Conservation (phyloP, 306 rosid species). For the Citrullus colocynthis region DNA sequence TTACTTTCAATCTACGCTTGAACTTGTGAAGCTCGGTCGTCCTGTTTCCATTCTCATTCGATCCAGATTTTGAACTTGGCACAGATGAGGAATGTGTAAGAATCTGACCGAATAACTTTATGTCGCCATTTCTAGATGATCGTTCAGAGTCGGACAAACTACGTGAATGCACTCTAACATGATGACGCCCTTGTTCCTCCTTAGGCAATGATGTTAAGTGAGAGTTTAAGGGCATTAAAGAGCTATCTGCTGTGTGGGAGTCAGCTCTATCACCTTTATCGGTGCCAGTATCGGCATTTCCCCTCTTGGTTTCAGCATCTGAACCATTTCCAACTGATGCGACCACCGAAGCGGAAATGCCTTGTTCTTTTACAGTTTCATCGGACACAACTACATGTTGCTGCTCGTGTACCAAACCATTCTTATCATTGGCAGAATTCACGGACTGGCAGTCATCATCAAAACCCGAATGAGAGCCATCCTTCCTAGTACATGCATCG, state of each 20-base stretch:
- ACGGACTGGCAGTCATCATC: constrained; percentile 21
- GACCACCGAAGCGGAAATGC: constrained; percentile 12
- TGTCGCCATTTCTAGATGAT: constrained; percentile 60
- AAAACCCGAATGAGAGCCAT: constrained; percentile 19
- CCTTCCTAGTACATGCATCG: constrained; percentile 21
- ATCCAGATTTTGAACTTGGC: constrained; percentile 27
- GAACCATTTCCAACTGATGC: constrained; percentile 8
- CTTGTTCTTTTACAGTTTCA: constrained; percentile 22
- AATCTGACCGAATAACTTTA: constrained; percentile 83
- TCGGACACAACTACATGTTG: constrained; percentile 1
- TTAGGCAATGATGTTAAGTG: constrained; percentile 8
- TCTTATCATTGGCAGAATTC: constrained; percentile 19
- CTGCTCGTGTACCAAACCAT: constrained; percentile 10
- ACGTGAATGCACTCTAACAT: constrained; percentile 15
- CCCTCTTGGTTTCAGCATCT: background rate
- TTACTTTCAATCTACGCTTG: constrained; percentile 21
- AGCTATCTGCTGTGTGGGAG: background rate
- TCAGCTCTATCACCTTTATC: background rate
- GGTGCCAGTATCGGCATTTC: background rate
- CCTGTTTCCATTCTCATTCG: constrained; percentile 37
- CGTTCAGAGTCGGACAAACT: constrained; percentile 46
- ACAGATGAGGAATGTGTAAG: constrained; percentile 44
- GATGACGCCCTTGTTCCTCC: constrained; percentile 20
- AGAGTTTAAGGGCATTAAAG: background rate
- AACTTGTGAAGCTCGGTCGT: constrained; percentile 21